Base-by-base conservation (phyloP, 2,329 filamentous ascomycete genomes). In the Nemania sp. region DNA sequence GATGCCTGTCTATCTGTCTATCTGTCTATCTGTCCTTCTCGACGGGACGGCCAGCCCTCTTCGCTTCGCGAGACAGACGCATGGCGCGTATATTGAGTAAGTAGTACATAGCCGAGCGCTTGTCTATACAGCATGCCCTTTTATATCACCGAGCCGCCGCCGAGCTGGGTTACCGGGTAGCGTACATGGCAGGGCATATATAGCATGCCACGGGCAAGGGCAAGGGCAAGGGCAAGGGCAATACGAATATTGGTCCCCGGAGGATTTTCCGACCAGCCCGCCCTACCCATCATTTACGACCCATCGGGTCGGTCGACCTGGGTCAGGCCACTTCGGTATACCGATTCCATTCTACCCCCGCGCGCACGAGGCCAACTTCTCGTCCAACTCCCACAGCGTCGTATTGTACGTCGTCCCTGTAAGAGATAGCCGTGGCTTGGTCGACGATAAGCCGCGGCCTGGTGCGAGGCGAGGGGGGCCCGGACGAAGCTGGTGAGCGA, bases 81-180 rank as follows among this genome's bases (percentile, higher is more conserved):
- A 29, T 57, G 53, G 60, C 54, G 50, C 53, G 57, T 46, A 60
- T n/a, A n/a, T n/a, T n/a, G n/a, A n/a, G n/a, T n/a, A n/a, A n/a
- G n/a, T n/a, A n/a, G n/a, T n/a, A n/a, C n/a, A n/a, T 63, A 57
- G 53, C 57, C 57, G 57, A 57, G 60, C 60, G 54, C 57, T 63
- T 63, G 54, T 29, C 25, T 4, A 29, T 29, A 29, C 25, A 29
- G 4, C 7, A 29, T 29, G n/a, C n/a, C n/a, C n/a, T n/a, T n/a
- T n/a, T n/a, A n/a, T n/a, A n/a, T n/a, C n/a, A 29, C 57, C 21
- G 20, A 42, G 25, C 39, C 52, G 51, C 39, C 52, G 51, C 51
- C 25, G 42, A 35, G 25, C 45, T 49, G 40, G 21, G 40, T 45
- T 2, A 45, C 21, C 9, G n/a, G 21, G 25, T 48, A 32, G 9